A percentile compares a stretch with the other conserved stretches of the same genome.
Conservation (phyloP, 2,329 filamentous ascomycete species). For the Madurella fahalii region DNA sequence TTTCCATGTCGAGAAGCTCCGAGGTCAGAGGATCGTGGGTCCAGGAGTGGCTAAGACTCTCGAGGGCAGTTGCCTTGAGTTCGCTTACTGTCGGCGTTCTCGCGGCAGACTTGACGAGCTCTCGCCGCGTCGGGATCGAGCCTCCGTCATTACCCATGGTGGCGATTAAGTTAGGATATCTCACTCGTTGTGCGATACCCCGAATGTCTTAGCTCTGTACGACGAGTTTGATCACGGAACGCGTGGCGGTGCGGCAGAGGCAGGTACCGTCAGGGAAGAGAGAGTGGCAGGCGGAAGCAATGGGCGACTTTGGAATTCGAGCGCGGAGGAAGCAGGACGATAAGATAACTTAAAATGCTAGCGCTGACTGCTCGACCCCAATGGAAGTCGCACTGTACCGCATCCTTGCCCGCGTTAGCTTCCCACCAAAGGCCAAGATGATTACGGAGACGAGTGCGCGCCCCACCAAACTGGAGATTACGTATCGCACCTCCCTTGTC, state of each 20-base stretch:
- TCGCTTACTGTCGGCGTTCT: constrained; percentile 77
- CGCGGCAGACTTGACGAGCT: constrained; percentile 91
- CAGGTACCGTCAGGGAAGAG: not conserved
- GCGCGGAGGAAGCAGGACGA: not conserved
- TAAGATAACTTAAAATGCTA: not conserved
- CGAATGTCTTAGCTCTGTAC: too few species aligned
- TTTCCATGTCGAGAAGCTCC: constrained; percentile 61
- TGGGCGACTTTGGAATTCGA: not conserved
- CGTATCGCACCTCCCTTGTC: too few species aligned
- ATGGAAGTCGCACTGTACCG: not conserved
- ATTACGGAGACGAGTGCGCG: too few species aligned
- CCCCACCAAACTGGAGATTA: too few species aligned
- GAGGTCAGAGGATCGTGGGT: constrained; percentile 82
- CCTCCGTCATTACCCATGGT: constrained; percentile 96
- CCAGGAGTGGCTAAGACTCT: constrained; percentile 85
- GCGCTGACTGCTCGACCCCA: not conserved
- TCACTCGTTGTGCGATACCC: not conserved
- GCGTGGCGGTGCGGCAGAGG: too few species aligned
- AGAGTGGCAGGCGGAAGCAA: not conserved
- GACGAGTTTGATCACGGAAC: too few species aligned
- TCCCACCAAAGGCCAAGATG: too few species aligned
- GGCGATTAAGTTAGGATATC: not conserved
- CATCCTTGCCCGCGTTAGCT: not conserved
- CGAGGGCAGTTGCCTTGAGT: constrained; percentile 81
- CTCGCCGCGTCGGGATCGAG: constrained; percentile 89